Base-by-base conservation (phyloP, 208 protist genomes). In the Trypanosoma theileri region DNA sequence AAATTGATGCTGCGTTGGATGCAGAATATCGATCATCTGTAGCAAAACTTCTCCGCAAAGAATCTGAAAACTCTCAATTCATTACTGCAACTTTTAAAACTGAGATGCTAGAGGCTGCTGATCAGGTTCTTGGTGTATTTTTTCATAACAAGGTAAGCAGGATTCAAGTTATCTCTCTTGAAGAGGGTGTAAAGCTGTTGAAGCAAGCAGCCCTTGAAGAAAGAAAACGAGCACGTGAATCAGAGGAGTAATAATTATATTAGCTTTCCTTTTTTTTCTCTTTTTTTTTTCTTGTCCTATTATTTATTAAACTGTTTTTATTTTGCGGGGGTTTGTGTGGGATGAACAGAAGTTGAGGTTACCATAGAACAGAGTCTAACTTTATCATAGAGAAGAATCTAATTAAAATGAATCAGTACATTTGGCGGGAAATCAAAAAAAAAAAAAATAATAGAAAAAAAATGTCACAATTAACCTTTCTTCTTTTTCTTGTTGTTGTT, bases 1-100 rank as follows among this genome's bases (percentile, higher is more conserved):
- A 99, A 84, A 99, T 99, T 64, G 99, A 99, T 73, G 92, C 98
- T 13, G 97, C 96, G 3, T 86, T 99, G 9, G 99, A 99, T 83
- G 75, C 93, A 4, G 89, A 96, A 58, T 98, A 99, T 76, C 88
- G 99, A 42, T 81, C 79, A 2, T 80, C 88, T 0, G 93, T 97
- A 1, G 91, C 96, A 19, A 85, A 89, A 16, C 91, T 99, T 85
- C 96, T 99, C 59, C 56, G 85, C n/a, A 88, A 92, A 57, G 95
- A 98, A 67, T 87, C 86, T 0, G 76, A 79, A 19, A 81, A 86
- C 16, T 96, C 93, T 69, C 98, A 99, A 84, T 99, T 99, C 78
- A 95, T 99, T 54, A 96, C 96, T 24, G 97, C 98, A 12, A 98
- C 97, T 1, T 99, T 99, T 88, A 98, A 98, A 75, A 91, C 89